These are phyloP conservation scores for Mariannaea sp. DNA, from an alignment of 2,329 filamentous ascomycete genomes.

Conservation along the genomic window DNA sequence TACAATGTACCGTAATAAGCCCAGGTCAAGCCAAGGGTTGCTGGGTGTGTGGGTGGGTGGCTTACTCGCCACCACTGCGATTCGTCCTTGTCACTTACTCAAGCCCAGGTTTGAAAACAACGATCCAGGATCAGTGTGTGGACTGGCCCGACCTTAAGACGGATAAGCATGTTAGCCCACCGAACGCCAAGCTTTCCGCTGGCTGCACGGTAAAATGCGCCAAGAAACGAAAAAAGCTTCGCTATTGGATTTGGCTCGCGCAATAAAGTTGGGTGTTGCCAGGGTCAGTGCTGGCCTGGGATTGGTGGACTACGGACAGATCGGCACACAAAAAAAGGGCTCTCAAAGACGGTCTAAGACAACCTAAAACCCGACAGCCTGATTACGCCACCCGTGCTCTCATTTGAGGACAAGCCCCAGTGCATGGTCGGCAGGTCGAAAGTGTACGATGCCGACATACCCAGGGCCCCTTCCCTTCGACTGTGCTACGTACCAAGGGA, in stretches of 20 bases:
- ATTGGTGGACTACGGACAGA: constrained; percentile 34
- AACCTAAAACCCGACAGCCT: constrained; percentile 4
- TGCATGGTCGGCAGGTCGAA: constrained; percentile 10
- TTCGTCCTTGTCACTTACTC: background rate
- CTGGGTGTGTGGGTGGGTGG: too few species aligned
- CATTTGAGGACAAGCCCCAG: constrained; percentile 8
- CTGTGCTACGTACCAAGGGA: too few species aligned
- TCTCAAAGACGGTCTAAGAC: background rate
- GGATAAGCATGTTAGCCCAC: constrained; percentile 39
- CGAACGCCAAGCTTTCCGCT: constrained; percentile 37
- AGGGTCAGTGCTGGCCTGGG: constrained; percentile 20
- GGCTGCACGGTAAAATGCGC: constrained; percentile 37
- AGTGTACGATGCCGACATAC: constrained; percentile 37
- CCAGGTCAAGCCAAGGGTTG: too few species aligned
- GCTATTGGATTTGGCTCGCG: constrained; percentile 19
- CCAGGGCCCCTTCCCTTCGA: constrained; percentile 8
- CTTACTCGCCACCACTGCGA: too few species aligned
- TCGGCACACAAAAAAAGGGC: constrained; percentile 28
- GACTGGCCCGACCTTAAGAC: constrained; percentile 25
- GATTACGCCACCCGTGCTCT: constrained; percentile 5
- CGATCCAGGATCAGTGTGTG: background rate
- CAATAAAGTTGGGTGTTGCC: constrained; percentile 31
- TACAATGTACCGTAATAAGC: too few species aligned
- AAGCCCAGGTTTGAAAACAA: too few species aligned
- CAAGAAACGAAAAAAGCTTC: constrained; percentile 40